Evolutionary conservation across 768 basidiomycete species (phyloP).

Genomic region (Antrodiella citrinella): DNA sequence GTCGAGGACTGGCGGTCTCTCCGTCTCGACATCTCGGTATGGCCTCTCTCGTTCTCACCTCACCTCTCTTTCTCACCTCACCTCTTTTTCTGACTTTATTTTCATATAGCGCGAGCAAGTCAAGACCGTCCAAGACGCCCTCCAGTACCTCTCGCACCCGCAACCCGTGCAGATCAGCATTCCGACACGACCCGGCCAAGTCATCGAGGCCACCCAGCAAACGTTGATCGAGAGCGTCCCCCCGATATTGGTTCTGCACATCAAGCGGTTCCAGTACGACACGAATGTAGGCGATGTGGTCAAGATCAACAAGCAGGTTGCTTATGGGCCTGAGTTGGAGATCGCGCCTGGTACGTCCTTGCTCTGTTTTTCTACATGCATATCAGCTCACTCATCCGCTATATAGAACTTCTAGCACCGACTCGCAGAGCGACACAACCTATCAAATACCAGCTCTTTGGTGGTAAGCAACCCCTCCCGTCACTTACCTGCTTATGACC

Average conservation of each 20-base stretch:
- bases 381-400: not conserved
- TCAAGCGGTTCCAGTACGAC: conserved; percentile 91
- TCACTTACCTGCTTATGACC: not conserved
- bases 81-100: conserved; percentile 1
- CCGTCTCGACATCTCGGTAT: conserved; percentile 81
- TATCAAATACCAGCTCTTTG: conserved; percentile 73
- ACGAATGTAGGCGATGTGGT: conserved; percentile 64
- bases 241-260: conserved; percentile 75
- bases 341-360: conserved; percentile 64
- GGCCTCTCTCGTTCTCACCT: conserved; percentile 2
- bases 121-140: conserved; percentile 73
- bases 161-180: conserved; percentile 72
- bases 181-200: conserved; percentile 44
- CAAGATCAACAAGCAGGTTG: conserved; percentile 78
- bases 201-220: conserved; percentile 65
- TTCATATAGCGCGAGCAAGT: conserved; percentile 67
- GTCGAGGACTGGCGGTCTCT: conserved; percentile 90
- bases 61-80: not conserved
- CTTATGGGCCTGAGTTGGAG: conserved; percentile 70
- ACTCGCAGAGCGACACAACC: conserved; percentile 35
- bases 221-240: conserved; percentile 78
- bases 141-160: conserved; percentile 68
- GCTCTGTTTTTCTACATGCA: conserved; percentile 3
- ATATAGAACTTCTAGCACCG: conserved; percentile 53
- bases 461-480: conserved; percentile 40